Evolutionary conservation across 305 asterid species (phyloP).

Genomic region (Petunia hybrid): DNA sequence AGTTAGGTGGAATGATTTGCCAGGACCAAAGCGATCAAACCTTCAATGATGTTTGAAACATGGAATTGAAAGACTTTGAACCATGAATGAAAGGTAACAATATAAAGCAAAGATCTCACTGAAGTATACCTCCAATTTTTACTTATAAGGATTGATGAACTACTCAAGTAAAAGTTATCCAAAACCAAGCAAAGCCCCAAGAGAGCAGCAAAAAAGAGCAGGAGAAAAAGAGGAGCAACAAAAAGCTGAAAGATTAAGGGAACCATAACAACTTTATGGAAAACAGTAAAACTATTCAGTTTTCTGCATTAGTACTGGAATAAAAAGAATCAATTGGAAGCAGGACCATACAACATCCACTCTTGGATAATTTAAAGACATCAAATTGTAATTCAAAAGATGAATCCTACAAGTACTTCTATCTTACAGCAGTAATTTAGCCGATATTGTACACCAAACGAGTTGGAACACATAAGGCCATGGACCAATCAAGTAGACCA

Average conservation of each 20-base stretch:
- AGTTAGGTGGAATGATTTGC: no score
- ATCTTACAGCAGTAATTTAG: slow-evolving; percentile 28
- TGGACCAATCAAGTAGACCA: neutral
- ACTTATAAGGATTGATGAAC: no score
- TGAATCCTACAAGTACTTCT: slow-evolving; percentile 26
- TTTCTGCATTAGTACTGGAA: neutral
- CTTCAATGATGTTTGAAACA: no score
- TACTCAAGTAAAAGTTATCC: no score
- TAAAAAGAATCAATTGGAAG: neutral
- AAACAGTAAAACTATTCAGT: neutral
- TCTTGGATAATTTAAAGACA: slow-evolving; percentile 5
- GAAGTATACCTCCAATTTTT: no score
- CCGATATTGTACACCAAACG: slow-evolving; percentile 24
- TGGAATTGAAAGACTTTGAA: no score
- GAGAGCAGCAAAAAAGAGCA: neutral
- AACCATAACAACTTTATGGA: neutral
- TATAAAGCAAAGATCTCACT: no score
- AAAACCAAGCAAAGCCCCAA: neutral
- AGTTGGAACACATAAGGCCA: neutral
- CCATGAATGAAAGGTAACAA: no score
- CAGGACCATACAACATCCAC: neutral
- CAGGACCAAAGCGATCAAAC: no score
- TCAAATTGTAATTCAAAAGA: neutral
- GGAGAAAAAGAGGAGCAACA: neutral
- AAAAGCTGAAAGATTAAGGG: neutral